Evolutionary conservation across 2,329 filamentous ascomycete species (phyloP).

Genomic region (Monosporascus sp.): DNA sequence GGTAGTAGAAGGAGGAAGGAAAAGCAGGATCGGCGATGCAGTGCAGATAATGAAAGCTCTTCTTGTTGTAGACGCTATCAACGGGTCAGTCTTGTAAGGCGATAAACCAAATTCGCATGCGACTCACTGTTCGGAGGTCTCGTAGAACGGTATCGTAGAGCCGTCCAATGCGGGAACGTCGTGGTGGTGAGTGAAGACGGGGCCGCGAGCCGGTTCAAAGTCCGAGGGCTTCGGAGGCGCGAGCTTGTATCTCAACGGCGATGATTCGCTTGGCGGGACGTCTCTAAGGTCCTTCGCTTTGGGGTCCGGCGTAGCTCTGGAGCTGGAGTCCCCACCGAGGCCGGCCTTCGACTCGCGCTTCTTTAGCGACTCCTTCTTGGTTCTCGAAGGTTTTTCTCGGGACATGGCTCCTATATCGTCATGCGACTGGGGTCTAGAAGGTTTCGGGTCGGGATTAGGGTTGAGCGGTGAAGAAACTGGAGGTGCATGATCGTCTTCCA

Average conservation of each 20-base stretch:
- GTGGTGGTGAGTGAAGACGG: conserved; percentile 53
- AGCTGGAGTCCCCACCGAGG: conserved; percentile 37
- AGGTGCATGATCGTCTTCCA: conserved; percentile 66
- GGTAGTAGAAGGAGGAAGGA: conserved; percentile 81
- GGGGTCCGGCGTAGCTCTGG: conserved; percentile 53
- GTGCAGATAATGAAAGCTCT: conserved; percentile 80
- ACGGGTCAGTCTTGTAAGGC: conserved; percentile 2
- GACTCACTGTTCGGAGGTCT: conserved; percentile 60
- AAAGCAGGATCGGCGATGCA: conserved; percentile 88
- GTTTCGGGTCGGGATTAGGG: conserved; percentile 48
- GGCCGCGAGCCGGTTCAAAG: conserved; percentile 54
- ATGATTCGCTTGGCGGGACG: conserved; percentile 36
- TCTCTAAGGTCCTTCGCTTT: conserved; percentile 35
- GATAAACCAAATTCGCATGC: not conserved
- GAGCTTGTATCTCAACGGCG: conserved; percentile 57
- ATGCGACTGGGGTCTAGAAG: conserved; percentile 30
- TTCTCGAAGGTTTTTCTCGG: conserved; percentile 45
- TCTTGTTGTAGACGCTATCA: conserved; percentile 56
- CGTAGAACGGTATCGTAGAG: conserved; percentile 51
- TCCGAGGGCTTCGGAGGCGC: conserved; percentile 58
- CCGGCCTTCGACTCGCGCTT: conserved; percentile 60
- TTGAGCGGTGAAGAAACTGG: conserved; percentile 71
- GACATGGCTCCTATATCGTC: conserved; percentile 32
- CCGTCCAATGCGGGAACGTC: conserved; percentile 45
- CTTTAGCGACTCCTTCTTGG: conserved; percentile 63